Evolutionary conservation across 2,329 filamentous ascomycete species (phyloP).

Genomic region (Endothia cerciana): DNA sequence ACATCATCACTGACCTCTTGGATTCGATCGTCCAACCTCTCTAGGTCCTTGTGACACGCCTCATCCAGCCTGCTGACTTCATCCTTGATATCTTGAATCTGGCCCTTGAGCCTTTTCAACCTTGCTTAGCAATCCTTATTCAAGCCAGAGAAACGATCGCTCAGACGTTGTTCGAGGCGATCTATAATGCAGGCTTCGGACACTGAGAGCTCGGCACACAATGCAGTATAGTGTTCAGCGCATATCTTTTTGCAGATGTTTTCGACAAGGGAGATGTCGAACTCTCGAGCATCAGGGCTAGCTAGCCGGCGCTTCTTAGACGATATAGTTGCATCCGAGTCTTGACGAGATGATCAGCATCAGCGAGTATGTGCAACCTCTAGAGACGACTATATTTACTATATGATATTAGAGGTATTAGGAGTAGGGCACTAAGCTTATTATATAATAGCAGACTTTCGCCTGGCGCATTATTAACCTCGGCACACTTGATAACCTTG

Average conservation of each 20-base stretch:
- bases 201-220: not conserved
- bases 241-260: slow-evolving; percentile 15
- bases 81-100: slow-evolving; percentile 3
- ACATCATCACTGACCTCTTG: slow-evolving; percentile 16
- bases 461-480: not conserved
- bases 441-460: slow-evolving; percentile 20
- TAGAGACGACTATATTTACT: slow-evolving; percentile 1
- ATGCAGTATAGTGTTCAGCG: slow-evolving; percentile 5
- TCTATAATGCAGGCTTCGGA: slow-evolving; percentile 6
- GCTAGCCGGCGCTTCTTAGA: slow-evolving; percentile 17
- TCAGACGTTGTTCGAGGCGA: slow-evolving; percentile 9
- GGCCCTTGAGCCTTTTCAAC: not conserved
- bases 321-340: not conserved
- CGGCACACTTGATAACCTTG: slow-evolving; percentile 8
- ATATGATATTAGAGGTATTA: slow-evolving; percentile 3
- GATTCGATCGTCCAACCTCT: slow-evolving; percentile 10
- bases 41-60: not conserved
- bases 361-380: not conserved
- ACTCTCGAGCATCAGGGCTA: not conserved
- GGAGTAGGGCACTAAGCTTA: slow-evolving; percentile 16
- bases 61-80: slow-evolving; percentile 9
- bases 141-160: not conserved
- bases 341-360: not conserved
- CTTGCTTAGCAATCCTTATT: not conserved
- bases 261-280: slow-evolving; percentile 11